Base-by-base conservation (phyloP, 129 eudicot species). In the Escallonia rubra region DNA sequence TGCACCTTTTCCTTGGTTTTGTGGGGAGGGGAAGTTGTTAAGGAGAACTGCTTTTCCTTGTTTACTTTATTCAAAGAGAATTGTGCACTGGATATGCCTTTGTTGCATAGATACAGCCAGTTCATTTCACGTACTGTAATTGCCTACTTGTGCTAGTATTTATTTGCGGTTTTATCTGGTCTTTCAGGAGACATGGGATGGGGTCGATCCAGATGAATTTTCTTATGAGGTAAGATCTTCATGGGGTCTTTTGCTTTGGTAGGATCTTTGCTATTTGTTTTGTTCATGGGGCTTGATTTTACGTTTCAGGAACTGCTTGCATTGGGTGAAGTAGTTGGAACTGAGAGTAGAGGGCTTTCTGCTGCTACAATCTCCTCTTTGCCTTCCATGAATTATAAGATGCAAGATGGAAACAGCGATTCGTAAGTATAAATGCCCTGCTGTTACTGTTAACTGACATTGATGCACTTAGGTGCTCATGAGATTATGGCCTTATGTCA, bases 341-440 rank as follows among this genome's bases (percentile, higher is more conserved):
- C 96, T 41, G 91, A 86, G 82, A 92, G 91, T 45, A 84, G 96
- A 85, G 98, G 98, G 43, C 87, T 92, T 61, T 84, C 98, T 77
- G 86, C 87, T 43, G 96, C 84, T 59, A 81, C 91, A 56, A 88
- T 92, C 78, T 91, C 98, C 58, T 86, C 96, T 51, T 78, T 92
- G 78, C 90, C 91, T 13, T 86, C 98, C 41, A 41, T 87, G 14
- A 79, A 63, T 47, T 92, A 86, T 76, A 80, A 89, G 71, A 59
- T 82, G 40, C 80, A 81, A 65, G 89, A 80, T 51, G 91, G 86
- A 72, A 82, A 67, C 85, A 74, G 68, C 72, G 98, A 91, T 63
- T 72, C 89, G 96, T 91, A 75, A 79, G 80, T 68, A 47, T 67
- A 10, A 3, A 10, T 56, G 15, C 59, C 59, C n/a, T 11, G 59